Evolutionary conservation across 805 yeast genomes (phyloP).

Genomic region (Barnettozyma wickerhamii): DNA sequence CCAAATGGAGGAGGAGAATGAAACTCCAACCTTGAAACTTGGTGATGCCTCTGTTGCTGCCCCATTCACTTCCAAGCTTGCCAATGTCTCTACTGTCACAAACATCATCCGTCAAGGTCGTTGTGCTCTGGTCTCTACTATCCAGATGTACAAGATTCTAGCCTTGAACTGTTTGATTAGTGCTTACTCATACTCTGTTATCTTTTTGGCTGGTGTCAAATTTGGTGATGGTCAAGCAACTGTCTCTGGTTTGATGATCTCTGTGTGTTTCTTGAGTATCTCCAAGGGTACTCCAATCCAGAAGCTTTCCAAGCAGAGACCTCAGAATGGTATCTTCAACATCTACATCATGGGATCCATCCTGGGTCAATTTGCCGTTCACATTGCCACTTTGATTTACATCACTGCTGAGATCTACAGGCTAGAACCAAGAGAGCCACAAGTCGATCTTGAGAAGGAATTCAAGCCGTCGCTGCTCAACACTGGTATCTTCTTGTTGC

Average conservation of each 20-base stretch:
- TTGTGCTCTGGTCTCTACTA: conserved; percentile 94
- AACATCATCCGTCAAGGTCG: conserved; percentile 96
- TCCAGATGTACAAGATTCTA: conserved; percentile 97
- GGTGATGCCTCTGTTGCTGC: conserved; percentile 99
- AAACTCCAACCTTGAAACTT: conserved; percentile 87
- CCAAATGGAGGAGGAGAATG: conserved; percentile 61
- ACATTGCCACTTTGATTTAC: conserved; percentile 75
- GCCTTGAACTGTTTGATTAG: conserved; percentile 96
- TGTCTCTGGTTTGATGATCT: conserved; percentile 84
- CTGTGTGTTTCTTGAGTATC: conserved; percentile 92
- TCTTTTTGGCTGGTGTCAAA: conserved; percentile 95
- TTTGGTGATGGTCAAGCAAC: conserved; percentile 99
- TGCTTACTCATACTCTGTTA: conserved; percentile 91
- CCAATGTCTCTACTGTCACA: conserved; percentile 89
- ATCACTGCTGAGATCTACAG: conserved; percentile 79
- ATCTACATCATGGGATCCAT: conserved; percentile 96
- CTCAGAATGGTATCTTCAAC: conserved; percentile 96
- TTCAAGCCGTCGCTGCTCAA: conserved; percentile 88
- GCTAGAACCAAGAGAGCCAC: conserved; percentile 90
- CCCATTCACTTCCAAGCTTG: conserved; percentile 92
- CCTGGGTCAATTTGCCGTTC: conserved; percentile 93
- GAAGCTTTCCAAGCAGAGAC: conserved; percentile 87
- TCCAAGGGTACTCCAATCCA: conserved; percentile 91
- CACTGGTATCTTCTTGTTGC: conserved; percentile 93
- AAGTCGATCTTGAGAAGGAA: conserved; percentile 82